phyloP scores from a whole-genome alignment of 2,329 filamentous ascomycete genomes.

The Penicillium crustosum region DNA sequence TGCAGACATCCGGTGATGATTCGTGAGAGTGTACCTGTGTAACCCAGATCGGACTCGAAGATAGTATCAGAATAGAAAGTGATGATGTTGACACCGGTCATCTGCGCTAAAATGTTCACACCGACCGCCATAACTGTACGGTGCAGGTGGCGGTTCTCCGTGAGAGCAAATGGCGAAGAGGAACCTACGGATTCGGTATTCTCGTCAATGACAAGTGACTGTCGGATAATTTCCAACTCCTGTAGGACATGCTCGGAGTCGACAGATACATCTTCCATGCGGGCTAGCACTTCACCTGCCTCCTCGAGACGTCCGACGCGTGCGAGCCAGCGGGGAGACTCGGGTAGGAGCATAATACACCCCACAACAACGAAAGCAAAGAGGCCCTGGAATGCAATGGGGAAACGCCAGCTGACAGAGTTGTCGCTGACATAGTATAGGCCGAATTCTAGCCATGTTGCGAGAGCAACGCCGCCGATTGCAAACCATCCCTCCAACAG shows the following conservation, averaged over 20 bases:
- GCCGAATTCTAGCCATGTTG: constrained; percentile 44
- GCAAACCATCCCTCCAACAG: constrained; percentile 22
- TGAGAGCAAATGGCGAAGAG: constrained; percentile 21
- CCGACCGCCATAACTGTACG: constrained; percentile 26
- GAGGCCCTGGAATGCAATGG: constrained; percentile 35
- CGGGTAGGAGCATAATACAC: constrained; percentile 42
- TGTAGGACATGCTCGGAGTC: constrained; percentile 48
- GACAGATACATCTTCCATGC: constrained; percentile 46
- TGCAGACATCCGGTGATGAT: constrained; percentile 30
- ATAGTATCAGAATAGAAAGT: constrained; percentile 35
- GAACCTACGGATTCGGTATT: constrained; percentile 8
- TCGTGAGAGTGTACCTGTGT: constrained; percentile 21
- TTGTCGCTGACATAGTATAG: constrained; percentile 40
- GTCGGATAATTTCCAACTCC: constrained; percentile 42
- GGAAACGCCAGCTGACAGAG: constrained; percentile 31
- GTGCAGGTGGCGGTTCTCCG: constrained; percentile 27
- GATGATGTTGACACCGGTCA: constrained; percentile 34
- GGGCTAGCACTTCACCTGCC: constrained; percentile 48
- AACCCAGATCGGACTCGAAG: constrained; percentile 25
- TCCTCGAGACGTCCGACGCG: constrained; percentile 51
- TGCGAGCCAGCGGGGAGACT: constrained; percentile 56
- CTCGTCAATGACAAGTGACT: constrained; percentile 38
- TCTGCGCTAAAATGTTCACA: constrained; percentile 31
- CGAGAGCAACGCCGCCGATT: constrained; percentile 23
- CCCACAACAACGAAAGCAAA: constrained; percentile 35